phyloP scores from a whole-genome alignment of 176 grass and related monocot genomes.

The Lolium multiflorum region DNA sequence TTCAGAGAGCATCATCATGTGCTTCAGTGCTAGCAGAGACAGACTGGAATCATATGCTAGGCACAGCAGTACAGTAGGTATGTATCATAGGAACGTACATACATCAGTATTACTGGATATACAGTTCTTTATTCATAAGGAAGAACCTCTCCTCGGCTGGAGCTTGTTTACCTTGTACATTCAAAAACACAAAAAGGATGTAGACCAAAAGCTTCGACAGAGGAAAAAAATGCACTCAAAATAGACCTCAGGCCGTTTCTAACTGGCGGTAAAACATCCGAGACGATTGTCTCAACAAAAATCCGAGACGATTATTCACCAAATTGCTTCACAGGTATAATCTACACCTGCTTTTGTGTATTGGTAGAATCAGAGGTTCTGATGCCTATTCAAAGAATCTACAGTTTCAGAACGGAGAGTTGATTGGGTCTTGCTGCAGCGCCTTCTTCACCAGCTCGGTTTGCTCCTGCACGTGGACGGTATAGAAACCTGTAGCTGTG shows the following conservation, averaged over 20 bases:
- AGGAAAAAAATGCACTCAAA: not conserved
- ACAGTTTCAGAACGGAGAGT: slow-evolving; percentile 39
- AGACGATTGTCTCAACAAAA: slow-evolving; percentile 31
- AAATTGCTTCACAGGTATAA: slow-evolving; percentile 37
- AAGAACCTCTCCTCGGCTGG: not conserved
- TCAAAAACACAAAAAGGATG: slow-evolving; percentile 25
- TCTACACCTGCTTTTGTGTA: slow-evolving; percentile 28
- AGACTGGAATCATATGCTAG: slow-evolving; percentile 15
- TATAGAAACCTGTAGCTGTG: slow-evolving; percentile 89
- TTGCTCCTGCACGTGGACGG: slow-evolving; percentile 87
- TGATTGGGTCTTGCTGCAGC: slow-evolving; percentile 67
- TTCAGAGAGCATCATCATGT: slow-evolving; percentile 16
- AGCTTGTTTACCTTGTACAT: not conserved
- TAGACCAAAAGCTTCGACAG: not conserved
- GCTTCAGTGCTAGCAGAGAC: not conserved
- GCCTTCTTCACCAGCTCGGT: slow-evolving; percentile 82
- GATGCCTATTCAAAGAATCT: slow-evolving; percentile 35
- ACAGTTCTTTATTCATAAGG: not conserved
- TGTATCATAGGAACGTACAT: not conserved
- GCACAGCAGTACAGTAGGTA: not conserved
- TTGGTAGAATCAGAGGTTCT: slow-evolving; percentile 24
- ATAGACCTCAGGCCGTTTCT: slow-evolving; percentile 33
- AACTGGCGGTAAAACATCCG: slow-evolving; percentile 7
- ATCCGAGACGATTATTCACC: slow-evolving; percentile 45
- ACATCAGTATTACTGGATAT: slow-evolving; percentile 1